phyloP scores from a whole-genome alignment of 805 yeast species.

The Yamadazyma laniorum region DNA sequence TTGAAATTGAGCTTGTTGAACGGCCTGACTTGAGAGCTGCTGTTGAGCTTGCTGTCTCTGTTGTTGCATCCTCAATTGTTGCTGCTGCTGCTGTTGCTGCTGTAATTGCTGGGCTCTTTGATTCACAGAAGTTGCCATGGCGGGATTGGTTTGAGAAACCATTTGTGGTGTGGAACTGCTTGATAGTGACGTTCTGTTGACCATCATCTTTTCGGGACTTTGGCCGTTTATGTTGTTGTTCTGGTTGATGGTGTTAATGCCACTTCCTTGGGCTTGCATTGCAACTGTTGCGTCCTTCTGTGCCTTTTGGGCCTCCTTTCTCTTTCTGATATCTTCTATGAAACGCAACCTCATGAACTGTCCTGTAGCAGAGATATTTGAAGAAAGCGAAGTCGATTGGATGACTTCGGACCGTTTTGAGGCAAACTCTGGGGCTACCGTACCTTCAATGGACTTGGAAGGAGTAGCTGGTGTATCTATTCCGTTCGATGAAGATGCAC shows the following conservation, averaged over 20 bases:
- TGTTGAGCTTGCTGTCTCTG: slow-evolving; percentile 16
- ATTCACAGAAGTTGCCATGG: slow-evolving; percentile 11
- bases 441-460: slow-evolving; percentile 11
- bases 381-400: slow-evolving; percentile 2
- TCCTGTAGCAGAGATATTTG: slow-evolving; percentile 13
- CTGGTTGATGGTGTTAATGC: slow-evolving; percentile 17
- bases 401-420: slow-evolving; percentile 11
- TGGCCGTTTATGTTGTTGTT: slow-evolving; percentile 14
- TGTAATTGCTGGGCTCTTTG: slow-evolving; percentile 13
- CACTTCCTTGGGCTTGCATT: slow-evolving; percentile 23
- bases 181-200: slow-evolving; percentile 1
- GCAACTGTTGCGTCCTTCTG: slow-evolving; percentile 42
- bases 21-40: slow-evolving; percentile 8
- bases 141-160: slow-evolving; percentile 10
- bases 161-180: slow-evolving; percentile 6
- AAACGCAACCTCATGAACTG: slow-evolving; percentile 87
- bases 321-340: slow-evolving; percentile 79
- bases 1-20: slow-evolving; percentile 14
- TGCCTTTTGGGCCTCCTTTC: slow-evolving; percentile 48
- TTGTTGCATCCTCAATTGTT: slow-evolving; percentile 18
- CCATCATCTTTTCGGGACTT: slow-evolving; percentile 15
- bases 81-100: slow-evolving; percentile 14
- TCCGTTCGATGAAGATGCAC: slow-evolving; percentile 8
- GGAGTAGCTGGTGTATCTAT: slow-evolving; percentile 19
- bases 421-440: slow-evolving; percentile 9